Base-by-base conservation (phyloP, 768 basidiomycete species). In the Termitomyces sp. region DNA sequence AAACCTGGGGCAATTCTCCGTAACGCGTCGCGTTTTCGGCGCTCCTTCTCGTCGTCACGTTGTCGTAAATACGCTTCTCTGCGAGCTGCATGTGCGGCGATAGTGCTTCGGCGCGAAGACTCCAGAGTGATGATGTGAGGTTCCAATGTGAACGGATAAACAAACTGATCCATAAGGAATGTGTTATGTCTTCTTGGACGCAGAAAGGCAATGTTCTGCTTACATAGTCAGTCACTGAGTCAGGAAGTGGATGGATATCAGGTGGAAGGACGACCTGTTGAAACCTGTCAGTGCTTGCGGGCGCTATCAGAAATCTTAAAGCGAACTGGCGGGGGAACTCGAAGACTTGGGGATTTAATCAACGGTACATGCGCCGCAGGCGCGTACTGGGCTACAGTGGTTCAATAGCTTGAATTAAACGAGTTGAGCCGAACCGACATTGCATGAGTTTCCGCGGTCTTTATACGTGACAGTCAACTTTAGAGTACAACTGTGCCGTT, bases 91-190 rank as follows among this genome's bases (percentile, higher is more conserved):
- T 91, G 82, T 0, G 88, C 78, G 0, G 87, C 79, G 39, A 92
- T 79, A 0, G 87, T 86, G 4, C 78, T 73, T 49, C 87, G 79
- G 1, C 92, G 86, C 0, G 91, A 80, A 0, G 89, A 84, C 67
- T 91, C 91, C 42, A 92, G 73, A 1, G 85, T 82, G 54, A 95
- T 72, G 63, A 93, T 78, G 69, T 96, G 95, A 0, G 87, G 83
- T 67, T 98, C 96, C 54, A 98, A 82, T 3, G 94, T 89, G 78
- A 93, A 98, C 2, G 96, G 95, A 67, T 98, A 98, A 45, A 91
- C 96, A 66, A 98, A 97, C 95, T 98, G 69, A 6, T 20, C 13
- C 20, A 39, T 33, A 45, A 46, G 55, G n/a, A 12, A 53, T 54
- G 33, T 11, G 49, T 55, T 44, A 45, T 34, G 52, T 27, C 24